Percentiles rank a stretch among this genome's conserved stretches.
Conservation (phyloP, 805 yeast genomes). For the Grigorovia yakushimaensis region DNA sequence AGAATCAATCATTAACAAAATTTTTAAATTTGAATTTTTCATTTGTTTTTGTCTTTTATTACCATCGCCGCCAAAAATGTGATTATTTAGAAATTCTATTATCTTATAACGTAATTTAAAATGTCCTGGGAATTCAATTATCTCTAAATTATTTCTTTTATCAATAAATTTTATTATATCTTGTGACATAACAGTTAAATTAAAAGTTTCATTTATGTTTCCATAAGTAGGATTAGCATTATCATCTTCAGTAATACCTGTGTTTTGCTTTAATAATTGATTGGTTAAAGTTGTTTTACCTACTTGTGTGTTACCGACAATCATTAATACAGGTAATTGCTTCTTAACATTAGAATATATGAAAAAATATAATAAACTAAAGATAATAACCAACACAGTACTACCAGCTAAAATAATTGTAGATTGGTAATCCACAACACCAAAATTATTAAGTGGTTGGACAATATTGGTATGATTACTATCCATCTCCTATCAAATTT, state of each 20-base stretch:
- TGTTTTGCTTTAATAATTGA: neutral
- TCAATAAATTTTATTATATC: constrained; percentile 34
- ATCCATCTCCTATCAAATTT: neutral
- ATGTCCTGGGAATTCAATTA: constrained; percentile 88
- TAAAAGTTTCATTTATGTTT: no score
- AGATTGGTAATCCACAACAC: neutral
- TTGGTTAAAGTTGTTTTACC: neutral
- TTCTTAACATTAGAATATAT: neutral
- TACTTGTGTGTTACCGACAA: neutral
- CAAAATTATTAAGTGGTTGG: neutral
- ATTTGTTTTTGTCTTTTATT: neutral
- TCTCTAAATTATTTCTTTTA: constrained; percentile 32
- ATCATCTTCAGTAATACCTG: neutral
- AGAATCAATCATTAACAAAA: neutral
- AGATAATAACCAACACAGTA: neutral
- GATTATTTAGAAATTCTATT: neutral
- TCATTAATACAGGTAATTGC: neutral
- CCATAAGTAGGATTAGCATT: no score
- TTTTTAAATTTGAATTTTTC: neutral
- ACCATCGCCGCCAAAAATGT: neutral
- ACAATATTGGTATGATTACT: neutral
- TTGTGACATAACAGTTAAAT: constrained; percentile 42
- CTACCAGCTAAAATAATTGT: neutral
- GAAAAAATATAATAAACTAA: neutral
- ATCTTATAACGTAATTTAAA: constrained; percentile 48